Base-by-base conservation (phyloP, 2,329 filamentous ascomycete species). In the Clathrospora elynae region DNA sequence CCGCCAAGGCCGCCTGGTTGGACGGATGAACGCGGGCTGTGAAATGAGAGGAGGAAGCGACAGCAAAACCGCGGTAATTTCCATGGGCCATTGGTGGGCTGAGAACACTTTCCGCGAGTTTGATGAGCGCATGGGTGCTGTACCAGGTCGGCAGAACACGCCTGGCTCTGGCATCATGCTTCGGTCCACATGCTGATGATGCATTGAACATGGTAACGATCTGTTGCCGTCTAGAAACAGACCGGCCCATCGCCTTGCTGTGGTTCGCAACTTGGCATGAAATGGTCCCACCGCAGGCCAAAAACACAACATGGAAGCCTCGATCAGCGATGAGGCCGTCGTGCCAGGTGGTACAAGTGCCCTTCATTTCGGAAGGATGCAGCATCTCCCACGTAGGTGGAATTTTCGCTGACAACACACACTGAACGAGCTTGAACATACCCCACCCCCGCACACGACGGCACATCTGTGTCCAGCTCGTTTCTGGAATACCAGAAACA, bases 331-430 rank as follows among this genome's bases (percentile, higher is more conserved):
- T 45, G 29, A 38, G n/a, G 34, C 41, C 42, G 46, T 41, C 37
- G 54, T 55, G 51, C 46, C 52, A 65, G 55, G 64, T 60, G 39
- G 58, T 55, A 68, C 66, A 63, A 56, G 49, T 53, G 65, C 62
- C 66, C 64, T 68, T 67, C 63, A 70, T 70, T 70, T 70, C 66
- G 65, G 67, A 54, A 59, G 34, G 46, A 59, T 67, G 63, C 63
- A 68, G 59, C 56, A 67, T 69, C 62, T 57, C 55, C 64, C 67
- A 62, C 56, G 39, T 56, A 53, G 48, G 53, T 61, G 65, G 62
- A 60, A 58, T 56, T 51, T 57, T 47, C 55, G 62, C 61, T 65
- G 63, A 66, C 62, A 62, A 53, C 57, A 55, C 61, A 65, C 53
- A 51, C 47, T 60, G 52, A 66, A 66, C 66, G 59, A 70, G 66